Percentiles rank a stretch among this genome's conserved stretches.
Evolutionary conservation across 352 stramenopile species (phyloP).

Genomic region (Thraustochytrium striatum): DNA sequence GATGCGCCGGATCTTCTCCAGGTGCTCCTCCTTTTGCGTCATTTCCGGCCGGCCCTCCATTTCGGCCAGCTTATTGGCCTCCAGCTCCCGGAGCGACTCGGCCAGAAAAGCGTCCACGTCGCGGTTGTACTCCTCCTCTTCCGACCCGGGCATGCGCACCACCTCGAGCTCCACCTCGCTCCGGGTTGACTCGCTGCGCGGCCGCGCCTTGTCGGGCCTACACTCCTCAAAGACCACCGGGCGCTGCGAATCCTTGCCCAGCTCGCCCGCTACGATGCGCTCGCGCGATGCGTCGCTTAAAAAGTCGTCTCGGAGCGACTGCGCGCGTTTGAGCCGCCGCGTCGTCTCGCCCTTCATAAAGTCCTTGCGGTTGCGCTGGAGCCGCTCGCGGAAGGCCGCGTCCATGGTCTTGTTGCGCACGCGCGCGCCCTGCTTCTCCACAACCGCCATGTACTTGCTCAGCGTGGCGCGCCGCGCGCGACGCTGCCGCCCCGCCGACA

Average conservation of each 20-base stretch:
- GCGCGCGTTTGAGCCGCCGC: not conserved
- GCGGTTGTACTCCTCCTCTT: constrained; percentile 10
- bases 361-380: not conserved
- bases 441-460: not conserved
- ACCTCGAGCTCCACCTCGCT: not conserved
- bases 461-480: constrained; percentile 30
- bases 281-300: not conserved
- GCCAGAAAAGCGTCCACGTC: constrained; percentile 27
- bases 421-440: not conserved
- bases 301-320: not conserved
- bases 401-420: constrained; percentile 23
- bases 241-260: not conserved
- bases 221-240: constrained; percentile 14
- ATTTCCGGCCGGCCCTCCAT: too few species aligned
- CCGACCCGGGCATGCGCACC: constrained; percentile 7
- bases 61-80: constrained; percentile 9
- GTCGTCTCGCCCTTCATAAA: not conserved
- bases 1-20: constrained; percentile 26
- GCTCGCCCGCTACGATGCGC: not conserved
- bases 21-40: constrained; percentile 22
- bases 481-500: not conserved
- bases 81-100: not conserved
- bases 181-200: not conserved
- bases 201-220: not conserved
- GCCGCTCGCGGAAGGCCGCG: not conserved